Conservation (phyloP, 805 yeast genomes). For the Ogataea paraovalis region DNA sequence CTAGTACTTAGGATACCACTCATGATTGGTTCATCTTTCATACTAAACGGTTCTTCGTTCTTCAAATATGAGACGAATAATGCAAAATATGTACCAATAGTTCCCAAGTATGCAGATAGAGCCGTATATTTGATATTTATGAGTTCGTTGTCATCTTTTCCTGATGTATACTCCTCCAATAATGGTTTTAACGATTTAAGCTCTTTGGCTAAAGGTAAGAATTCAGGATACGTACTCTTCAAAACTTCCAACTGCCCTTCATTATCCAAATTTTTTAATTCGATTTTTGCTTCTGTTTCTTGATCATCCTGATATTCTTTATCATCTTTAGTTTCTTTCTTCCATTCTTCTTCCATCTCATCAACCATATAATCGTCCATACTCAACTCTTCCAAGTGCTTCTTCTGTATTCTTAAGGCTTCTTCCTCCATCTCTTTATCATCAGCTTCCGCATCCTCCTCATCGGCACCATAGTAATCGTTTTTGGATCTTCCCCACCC, state of each 20-base stretch:
- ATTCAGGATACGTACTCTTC: conserved; percentile 73
- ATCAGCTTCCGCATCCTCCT: conserved; percentile 68
- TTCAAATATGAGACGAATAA: conserved; percentile 56
- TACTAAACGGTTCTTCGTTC: conserved; percentile 45
- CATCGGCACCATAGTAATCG: conserved; percentile 62
- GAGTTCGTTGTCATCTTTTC: conserved; percentile 33
- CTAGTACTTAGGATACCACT: conserved; percentile 74
- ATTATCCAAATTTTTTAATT: conserved; percentile 46
- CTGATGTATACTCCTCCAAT: conserved; percentile 35
- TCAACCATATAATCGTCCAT: conserved; percentile 78
- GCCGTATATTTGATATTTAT: conserved; percentile 58
- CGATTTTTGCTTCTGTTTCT: conserved; percentile 32
- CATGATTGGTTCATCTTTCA: conserved; percentile 91
- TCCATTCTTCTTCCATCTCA: conserved; percentile 78
- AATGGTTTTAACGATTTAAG: conserved; percentile 38
- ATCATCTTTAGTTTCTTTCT: conserved; percentile 34
- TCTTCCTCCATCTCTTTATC: conserved; percentile 80
- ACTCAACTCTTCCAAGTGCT: conserved; percentile 68
- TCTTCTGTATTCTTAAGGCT: conserved; percentile 81
- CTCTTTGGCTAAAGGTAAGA: conserved; percentile 71
- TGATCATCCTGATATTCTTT: conserved; percentile 37
- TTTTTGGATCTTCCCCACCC: conserved; percentile 44
- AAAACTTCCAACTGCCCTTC: conserved; percentile 52
- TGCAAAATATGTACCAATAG: conserved; percentile 76
- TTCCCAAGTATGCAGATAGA: conserved; percentile 71